Conservation (phyloP, 2,329 filamentous ascomycete species). For the Nemania sp. region DNA sequence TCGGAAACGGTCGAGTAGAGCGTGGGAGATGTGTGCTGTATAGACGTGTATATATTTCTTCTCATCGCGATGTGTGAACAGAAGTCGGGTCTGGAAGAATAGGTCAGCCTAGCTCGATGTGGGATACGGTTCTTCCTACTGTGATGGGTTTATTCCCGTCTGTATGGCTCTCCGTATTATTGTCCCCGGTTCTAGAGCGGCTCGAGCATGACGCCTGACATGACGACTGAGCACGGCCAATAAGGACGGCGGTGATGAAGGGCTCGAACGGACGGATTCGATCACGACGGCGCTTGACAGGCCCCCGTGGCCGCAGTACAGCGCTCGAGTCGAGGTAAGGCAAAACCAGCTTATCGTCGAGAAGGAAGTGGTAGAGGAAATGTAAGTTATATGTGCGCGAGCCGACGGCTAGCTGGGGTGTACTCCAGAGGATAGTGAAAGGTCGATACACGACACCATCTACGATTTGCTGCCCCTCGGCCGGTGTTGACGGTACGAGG, state of each 20-base stretch:
- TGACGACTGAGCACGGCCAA: neutral
- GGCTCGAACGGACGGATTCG: slow-evolving; percentile 13
- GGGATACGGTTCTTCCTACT: slow-evolving; percentile 9
- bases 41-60: slow-evolving; percentile 18
- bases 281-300: slow-evolving; percentile 6
- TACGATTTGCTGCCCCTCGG: neutral
- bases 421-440: slow-evolving; percentile 11
- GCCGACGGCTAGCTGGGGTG: slow-evolving; percentile 16
- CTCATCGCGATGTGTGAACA: slow-evolving; percentile 20
- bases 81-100: slow-evolving; percentile 18
- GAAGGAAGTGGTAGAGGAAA: slow-evolving; percentile 8
- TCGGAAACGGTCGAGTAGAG: slow-evolving; percentile 19
- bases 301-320: slow-evolving; percentile 1
- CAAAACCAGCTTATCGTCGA: slow-evolving; percentile 1
- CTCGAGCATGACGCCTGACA: slow-evolving; percentile 1
- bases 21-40: slow-evolving; percentile 14
- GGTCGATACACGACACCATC: slow-evolving; percentile 2
- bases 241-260: slow-evolving; percentile 19
- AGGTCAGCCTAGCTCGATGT: slow-evolving; percentile 9
- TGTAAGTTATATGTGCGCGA: slow-evolving; percentile 9
- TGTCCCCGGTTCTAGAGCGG: slow-evolving; percentile 1
- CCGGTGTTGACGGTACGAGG: neutral
- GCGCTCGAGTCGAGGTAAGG: slow-evolving; percentile 12
- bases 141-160: slow-evolving; percentile 10
- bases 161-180: slow-evolving; percentile 11